Evolutionary conservation across 805 yeast species (phyloP), one percentile per base, ranked within the genome.

Genomic region (Saturnispora besseyi): DNA sequence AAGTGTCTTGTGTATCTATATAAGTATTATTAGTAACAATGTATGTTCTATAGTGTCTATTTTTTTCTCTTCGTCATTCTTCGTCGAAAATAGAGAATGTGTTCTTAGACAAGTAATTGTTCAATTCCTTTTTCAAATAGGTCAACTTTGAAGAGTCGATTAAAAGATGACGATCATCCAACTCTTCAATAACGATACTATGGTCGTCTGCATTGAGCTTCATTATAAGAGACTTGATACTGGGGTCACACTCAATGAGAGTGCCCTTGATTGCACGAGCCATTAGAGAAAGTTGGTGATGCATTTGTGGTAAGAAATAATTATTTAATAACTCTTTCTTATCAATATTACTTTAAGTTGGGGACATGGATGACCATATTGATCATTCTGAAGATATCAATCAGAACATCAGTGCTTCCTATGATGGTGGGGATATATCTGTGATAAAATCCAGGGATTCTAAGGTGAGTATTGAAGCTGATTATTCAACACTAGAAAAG

Each of bases 81-180:
- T 83, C 95, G 26, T 85, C 91, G 54, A 82, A 64, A 2, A 96
- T 93, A 59, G 87, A 83, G 66, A 85, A 91, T 2, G 91, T 81
- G 62, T 91, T 93, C 64, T 86, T 81, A 2, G 95, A 81, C 24
- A 91, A 70, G 53, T 88, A 67, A 53, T 79, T 68, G 61, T 86
- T 87, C 56, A 91, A 74, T 63, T 91, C 96, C 47, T 67, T 71
- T 57, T 89, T 91, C 45, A 91, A 82, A 60, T 72, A 81, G 24
- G 79, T 82, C 2, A 91, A 86, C 66, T 82, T 85, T 36, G 78
- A 76, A 31, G 83, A 84, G 57, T 87, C 91, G 29, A 91, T 84
- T 53, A 93, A 71, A 18, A 91, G 66, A 65, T 93, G 98, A 1
- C 93, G 87, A 43, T 90, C 97, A 62, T 93, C 98, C 40, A 91